Base-by-base conservation (phyloP, 306 rosid species). In the Cicer arietinum region DNA sequence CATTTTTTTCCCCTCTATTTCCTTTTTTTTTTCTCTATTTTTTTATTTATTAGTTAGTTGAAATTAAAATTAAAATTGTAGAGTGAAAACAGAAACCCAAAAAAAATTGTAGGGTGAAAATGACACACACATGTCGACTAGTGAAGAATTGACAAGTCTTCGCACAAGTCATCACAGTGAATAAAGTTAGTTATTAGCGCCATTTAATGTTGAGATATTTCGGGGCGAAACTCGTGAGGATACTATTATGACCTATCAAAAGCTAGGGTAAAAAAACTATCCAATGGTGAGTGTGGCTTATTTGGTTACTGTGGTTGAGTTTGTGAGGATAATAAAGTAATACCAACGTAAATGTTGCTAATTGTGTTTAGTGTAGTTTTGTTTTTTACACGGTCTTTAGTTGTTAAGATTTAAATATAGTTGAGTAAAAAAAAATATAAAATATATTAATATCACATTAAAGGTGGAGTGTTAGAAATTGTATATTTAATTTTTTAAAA, bases 201-300 rank as follows among this genome's bases (percentile, higher is more conserved):
- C 67, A 60, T 13, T 59, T 39, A 60, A 60, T 60, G 66, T 54
- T 35, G 45, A 60, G 17, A 6, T 60, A 35, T 60, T 60, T 1
- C 10, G 10, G 44, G 45, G 9, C 6, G 43, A 25, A 13, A 60
- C 67, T 60, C 45, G 20, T 60, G 67, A 60, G 7, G 10, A 60
- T 1, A 8, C 18, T 35, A 35, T 60, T 35, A 58, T 58, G 64
- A 11, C 41, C 8, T 10, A 58, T 10, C 40, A 1, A 10, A 58
- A 8, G 25, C 41, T 25, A 60, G 45, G 67, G 45, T 37, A 60
- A 18, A 60, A 60, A 18, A 8, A 56, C 11, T 6, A 56, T 56
- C 58, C n/a, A 20, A 56, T 11, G 61, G 61, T 56, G 35, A 30
- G 5, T 18, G 13, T 20, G n/a, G 37, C 20, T 20, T 25, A 18